Evolutionary conservation across 331 rosid species (phyloP).

Genomic region (Stylosanthes scabra): DNA sequence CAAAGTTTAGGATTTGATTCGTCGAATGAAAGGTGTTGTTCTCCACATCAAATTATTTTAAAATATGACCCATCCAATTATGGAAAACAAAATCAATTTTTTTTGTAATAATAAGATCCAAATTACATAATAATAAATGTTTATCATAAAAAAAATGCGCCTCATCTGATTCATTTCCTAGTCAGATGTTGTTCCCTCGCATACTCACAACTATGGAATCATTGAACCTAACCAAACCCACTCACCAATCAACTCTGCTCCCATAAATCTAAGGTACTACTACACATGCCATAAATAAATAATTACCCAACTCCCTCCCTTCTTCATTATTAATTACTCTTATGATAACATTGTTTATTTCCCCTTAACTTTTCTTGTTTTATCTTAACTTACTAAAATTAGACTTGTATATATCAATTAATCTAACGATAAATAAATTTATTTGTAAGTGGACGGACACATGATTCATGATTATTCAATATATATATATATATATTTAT

Average conservation of each 20-base stretch:
- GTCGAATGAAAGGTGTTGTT: conserved; percentile 16
- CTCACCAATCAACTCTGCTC: conserved; percentile 32
- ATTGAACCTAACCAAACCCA: conserved; percentile 37
- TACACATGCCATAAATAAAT: conserved; percentile 40
- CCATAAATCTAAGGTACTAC: conserved; percentile 34
- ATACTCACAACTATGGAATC: conserved; percentile 41
- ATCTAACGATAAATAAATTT: too few species aligned
- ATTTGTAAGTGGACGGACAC: too few species aligned
- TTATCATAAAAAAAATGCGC: conserved; percentile 32
- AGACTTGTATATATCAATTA: too few species aligned
- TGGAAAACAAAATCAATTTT: not conserved
- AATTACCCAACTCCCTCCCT: conserved; percentile 29
- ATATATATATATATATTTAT: not conserved
- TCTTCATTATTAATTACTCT: not conserved
- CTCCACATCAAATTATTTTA: not conserved
- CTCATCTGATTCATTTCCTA: conserved; percentile 20
- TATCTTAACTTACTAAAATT: too few species aligned
- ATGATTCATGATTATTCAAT: too few species aligned
- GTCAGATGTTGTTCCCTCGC: conserved; percentile 47
- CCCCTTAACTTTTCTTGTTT: too few species aligned
- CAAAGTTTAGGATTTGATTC: conserved; percentile 35
- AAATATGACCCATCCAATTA: conserved; percentile 19
- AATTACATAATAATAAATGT: not conserved
- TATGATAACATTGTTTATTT: too few species aligned
- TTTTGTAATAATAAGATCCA: not conserved